phyloP scores from a whole-genome alignment of 169 alveolate species.

The Sarcocystis neurona region DNA sequence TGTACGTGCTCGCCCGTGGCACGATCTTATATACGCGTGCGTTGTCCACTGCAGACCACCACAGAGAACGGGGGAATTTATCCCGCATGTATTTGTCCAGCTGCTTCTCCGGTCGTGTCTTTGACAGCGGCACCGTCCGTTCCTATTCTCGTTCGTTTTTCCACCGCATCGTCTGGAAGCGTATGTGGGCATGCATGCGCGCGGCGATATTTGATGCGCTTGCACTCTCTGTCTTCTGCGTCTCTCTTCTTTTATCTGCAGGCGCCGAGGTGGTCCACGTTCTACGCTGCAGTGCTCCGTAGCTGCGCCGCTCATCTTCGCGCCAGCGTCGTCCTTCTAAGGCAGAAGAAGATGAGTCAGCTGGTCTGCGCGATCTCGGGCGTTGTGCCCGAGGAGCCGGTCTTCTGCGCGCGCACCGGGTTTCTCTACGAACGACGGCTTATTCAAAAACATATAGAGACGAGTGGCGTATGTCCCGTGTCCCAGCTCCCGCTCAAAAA shows the following conservation, averaged over 20 bases:
- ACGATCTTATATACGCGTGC: too few species aligned
- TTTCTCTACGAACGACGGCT: slow-evolving; percentile 72
- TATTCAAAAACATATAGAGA: slow-evolving; percentile 66
- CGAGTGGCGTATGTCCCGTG: slow-evolving; percentile 69
- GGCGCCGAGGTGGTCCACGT: neutral
- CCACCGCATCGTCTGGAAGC: too few species aligned
- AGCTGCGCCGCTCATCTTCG: neutral
- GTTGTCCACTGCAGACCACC: too few species aligned
- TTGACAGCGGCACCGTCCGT: too few species aligned
- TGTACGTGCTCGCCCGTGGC: too few species aligned
- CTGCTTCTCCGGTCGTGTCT: too few species aligned
- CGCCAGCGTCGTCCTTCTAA: too few species aligned
- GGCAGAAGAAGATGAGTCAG: slow-evolving; percentile 29
- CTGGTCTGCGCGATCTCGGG: slow-evolving; percentile 77
- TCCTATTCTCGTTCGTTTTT: too few species aligned
- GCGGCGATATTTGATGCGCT: too few species aligned
- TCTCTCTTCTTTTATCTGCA: neutral
- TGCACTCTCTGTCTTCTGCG: neutral
- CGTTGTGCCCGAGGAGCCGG: slow-evolving; percentile 75
- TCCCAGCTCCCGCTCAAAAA: slow-evolving; percentile 46
- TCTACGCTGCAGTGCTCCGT: neutral
- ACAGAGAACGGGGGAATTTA: too few species aligned
- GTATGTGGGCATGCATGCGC: too few species aligned
- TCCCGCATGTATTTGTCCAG: too few species aligned
- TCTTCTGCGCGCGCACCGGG: slow-evolving; percentile 71